Conservation (phyloP, 257 asterid species). For the Solanum verrucosum region DNA sequence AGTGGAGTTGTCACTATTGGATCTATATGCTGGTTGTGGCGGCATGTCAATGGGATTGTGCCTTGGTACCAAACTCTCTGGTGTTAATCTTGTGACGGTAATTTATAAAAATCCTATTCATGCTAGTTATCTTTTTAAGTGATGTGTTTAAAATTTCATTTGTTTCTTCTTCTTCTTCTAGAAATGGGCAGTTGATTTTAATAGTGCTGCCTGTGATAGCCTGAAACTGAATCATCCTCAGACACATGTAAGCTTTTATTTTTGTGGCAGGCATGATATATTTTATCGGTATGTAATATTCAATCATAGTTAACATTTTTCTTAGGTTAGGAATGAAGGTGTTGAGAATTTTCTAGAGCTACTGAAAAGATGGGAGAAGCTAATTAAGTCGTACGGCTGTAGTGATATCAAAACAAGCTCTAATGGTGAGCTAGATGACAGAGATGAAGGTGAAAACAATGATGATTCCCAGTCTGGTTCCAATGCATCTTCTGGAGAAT, state of each 20-base stretch:
- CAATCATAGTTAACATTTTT: constrained; percentile 10
- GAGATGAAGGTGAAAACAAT: constrained; percentile 18
- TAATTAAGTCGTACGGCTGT: constrained; percentile 38
- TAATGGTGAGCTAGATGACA: constrained; percentile 18
- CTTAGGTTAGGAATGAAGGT: constrained; percentile 73
- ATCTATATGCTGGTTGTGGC: constrained; percentile 86
- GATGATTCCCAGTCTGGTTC: constrained; percentile 7
- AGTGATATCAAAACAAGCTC: constrained; percentile 26
- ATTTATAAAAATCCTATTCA: neutral
- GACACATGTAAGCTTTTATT: constrained; percentile 42
- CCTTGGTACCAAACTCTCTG: constrained; percentile 69
- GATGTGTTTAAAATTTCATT: neutral
- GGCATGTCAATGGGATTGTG: constrained; percentile 97
- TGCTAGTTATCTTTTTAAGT: neutral
- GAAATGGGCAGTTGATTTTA: constrained; percentile 90
- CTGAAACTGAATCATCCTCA: constrained; percentile 83
- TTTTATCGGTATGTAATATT: neutral
- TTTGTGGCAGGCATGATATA: neutral
- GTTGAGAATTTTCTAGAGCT: constrained; percentile 75
- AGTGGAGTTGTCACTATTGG: constrained; percentile 50
- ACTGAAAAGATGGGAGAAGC: constrained; percentile 59
- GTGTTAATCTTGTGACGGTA: constrained; percentile 64
- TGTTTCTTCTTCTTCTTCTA: constrained; percentile 10
- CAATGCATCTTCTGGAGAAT: constrained; percentile 36
- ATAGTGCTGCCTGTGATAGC: constrained; percentile 74